Evolutionary conservation across 2,329 filamentous ascomycete species (phyloP).

Genomic region (Myriangium duriaei): DNA sequence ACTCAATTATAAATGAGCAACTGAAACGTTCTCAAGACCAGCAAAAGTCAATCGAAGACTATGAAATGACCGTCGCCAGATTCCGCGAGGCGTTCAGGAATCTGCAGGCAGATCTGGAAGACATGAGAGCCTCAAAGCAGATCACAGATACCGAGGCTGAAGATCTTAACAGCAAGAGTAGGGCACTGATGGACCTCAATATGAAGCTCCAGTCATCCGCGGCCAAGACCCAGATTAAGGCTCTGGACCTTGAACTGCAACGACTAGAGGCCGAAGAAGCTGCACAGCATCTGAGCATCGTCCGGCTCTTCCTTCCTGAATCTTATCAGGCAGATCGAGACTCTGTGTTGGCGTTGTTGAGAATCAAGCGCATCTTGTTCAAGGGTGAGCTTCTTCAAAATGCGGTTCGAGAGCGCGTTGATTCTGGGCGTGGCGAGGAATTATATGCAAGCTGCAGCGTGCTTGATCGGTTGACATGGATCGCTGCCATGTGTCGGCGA

Average conservation of each 20-base stretch:
- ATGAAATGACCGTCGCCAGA: conserved; percentile 77
- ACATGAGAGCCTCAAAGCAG: conserved; percentile 82
- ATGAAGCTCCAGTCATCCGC: conserved; percentile 85
- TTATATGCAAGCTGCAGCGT: conserved; percentile 69
- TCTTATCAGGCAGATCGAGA: conserved; percentile 68
- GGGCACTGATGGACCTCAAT: conserved; percentile 94
- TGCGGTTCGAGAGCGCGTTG: conserved; percentile 66
- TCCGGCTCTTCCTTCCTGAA: conserved; percentile 80
- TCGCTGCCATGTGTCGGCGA: conserved; percentile 69
- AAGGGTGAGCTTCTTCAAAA: conserved; percentile 69
- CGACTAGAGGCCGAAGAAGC: conserved; percentile 83
- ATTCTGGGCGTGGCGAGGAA: conserved; percentile 50
- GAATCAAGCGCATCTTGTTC: conserved; percentile 78
- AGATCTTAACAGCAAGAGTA: conserved; percentile 74
- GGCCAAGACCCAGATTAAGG: conserved; percentile 83
- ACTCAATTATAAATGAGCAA: conserved; percentile 73
- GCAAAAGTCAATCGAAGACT: conserved; percentile 68
- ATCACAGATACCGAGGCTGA: conserved; percentile 88
- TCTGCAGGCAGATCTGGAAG: conserved; percentile 74
- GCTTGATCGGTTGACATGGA: conserved; percentile 74
- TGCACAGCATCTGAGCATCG: conserved; percentile 73
- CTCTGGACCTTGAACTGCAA: conserved; percentile 79
- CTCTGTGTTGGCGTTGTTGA: conserved; percentile 75
- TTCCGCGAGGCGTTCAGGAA: conserved; percentile 83
- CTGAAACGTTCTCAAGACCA: conserved; percentile 60